A percentile compares a stretch with the other conserved stretches of the same genome.
Evolutionary conservation across 306 rosid species (phyloP).

Genomic region (Quercus cerris): DNA sequence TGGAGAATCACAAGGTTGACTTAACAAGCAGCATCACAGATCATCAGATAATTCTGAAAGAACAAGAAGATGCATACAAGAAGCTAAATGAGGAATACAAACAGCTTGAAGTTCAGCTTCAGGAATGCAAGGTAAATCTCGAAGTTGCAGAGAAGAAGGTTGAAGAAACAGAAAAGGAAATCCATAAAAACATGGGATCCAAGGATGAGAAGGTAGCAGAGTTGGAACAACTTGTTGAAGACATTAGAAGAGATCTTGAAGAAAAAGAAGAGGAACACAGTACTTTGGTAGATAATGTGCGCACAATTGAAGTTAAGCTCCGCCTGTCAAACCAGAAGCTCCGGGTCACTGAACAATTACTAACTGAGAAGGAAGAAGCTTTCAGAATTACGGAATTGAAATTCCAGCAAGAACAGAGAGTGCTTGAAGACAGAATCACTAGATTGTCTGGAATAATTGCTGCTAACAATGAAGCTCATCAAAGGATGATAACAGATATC

Average conservation of each 20-base stretch:
- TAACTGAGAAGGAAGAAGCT: constrained; percentile 76
- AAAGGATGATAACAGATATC: constrained; percentile 34
- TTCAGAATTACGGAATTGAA: constrained; percentile 55
- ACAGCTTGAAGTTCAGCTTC: constrained; percentile 42
- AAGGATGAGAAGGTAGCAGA: constrained; percentile 56
- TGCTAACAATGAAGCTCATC: constrained; percentile 54
- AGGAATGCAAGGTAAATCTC: constrained; percentile 50
- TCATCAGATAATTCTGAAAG: constrained; percentile 49
- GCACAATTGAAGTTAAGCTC: constrained; percentile 78
- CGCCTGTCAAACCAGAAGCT: constrained; percentile 98
- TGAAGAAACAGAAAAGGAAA: constrained; percentile 45
- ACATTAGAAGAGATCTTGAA: constrained; percentile 73
- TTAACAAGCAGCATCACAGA: constrained; percentile 31
- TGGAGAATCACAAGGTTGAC: constrained; percentile 57
- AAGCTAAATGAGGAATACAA: constrained; percentile 56
- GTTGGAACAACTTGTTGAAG: constrained; percentile 61
- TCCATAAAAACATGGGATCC: constrained; percentile 35
- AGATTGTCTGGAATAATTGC: constrained; percentile 44
- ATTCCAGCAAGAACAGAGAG: constrained; percentile 53
- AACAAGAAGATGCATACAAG: constrained; percentile 50
- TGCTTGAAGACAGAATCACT: constrained; percentile 58
- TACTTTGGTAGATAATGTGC: constrained; percentile 50
- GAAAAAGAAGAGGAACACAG: constrained; percentile 62
- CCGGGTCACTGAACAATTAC: constrained; percentile 84
- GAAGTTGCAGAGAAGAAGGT: constrained; percentile 57